Base-by-base conservation (phyloP, 257 asterid species). In the Ehretia macrophylla region DNA sequence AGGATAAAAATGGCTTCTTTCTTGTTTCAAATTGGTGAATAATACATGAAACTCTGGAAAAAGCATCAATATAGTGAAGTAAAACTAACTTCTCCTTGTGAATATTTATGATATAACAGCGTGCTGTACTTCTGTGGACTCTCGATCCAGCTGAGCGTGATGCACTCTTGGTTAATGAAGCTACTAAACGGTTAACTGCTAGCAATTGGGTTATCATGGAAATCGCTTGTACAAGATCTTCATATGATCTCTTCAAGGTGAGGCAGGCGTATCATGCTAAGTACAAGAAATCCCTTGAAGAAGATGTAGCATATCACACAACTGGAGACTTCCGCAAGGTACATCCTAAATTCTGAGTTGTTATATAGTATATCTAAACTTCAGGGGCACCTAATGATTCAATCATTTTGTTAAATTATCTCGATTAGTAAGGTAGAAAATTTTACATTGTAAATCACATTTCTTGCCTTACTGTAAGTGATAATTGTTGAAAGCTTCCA, bases 301-400 rank as follows among this genome's bases (percentile, higher is more conserved):
- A 91, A 72, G 96, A 91, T 69, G 94, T 91, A 49, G 95, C 95
- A 0, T 65, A 80, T 80, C 94, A 85, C 79, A 80, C 94, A 2
- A 37, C 55, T 18, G 98, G 96, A 49, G 87, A 85, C 69, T 77
- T 77, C 71, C 83, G 96, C 16, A 87, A 77, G 88, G 98, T 87
- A 82, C 59, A 57, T 18, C 35, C 35, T 27, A 27, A 27, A 27
- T 27, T 27, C 35, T 6, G 6, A 27, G 35, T 27, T 27, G 35
- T 27, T 27, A 27, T 27, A 38, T 51, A 52, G 57, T 39, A 6
- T 17, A 22, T 50, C 20, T 51, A 48, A 56, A 20, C n/a, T 19
- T 18, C 20, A 5, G 14, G 39, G 6, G 35, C 35, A 27, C 35
- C 35, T 1, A 27, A 1, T 27, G 35, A 27, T 27, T 27, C 6